A percentile compares a stretch with the other conserved stretches of the same genome.
Conservation (phyloP, 1,139 yeast genomes). For the Kodamaea arcana region DNA sequence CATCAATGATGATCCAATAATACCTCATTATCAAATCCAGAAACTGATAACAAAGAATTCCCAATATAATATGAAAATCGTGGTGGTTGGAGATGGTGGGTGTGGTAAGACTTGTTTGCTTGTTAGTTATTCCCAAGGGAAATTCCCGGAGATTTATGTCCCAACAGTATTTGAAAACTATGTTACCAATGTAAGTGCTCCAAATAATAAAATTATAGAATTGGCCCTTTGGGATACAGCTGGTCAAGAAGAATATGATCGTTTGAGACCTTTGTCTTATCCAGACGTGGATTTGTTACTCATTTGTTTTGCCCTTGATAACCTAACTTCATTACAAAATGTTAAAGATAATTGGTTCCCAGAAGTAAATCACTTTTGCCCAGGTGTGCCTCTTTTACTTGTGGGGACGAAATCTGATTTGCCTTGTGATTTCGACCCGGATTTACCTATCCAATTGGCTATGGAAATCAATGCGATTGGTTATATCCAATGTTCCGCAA, state of each 20-base stretch:
- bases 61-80: constrained; percentile 54
- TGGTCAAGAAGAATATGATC: constrained; percentile 88
- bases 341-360: constrained; percentile 84
- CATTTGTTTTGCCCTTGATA: constrained; percentile 72
- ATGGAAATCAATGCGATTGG: constrained; percentile 66
- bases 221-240: constrained; percentile 92
- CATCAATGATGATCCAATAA: constrained; percentile 36
- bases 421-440: constrained; percentile 39
- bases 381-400: constrained; percentile 67
- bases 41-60: constrained; percentile 29
- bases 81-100: constrained; percentile 93
- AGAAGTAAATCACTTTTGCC: constrained; percentile 80
- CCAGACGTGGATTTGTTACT: constrained; percentile 76
- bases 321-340: constrained; percentile 60
- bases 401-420: constrained; percentile 81
- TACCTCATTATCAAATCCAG: constrained; percentile 36
- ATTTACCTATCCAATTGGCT: constrained; percentile 55
- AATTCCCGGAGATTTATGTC: constrained; percentile 74
- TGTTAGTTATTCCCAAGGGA: constrained; percentile 75
- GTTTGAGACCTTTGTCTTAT: constrained; percentile 78
- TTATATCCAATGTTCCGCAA: constrained; percentile 81
- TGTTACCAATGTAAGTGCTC: constrained; percentile 58
- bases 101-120: constrained; percentile 90
- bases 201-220: constrained; percentile 56
- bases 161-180: constrained; percentile 90